Conservation (phyloP, 2,329 filamentous ascomycete genomes). For the Cytospora mali region DNA sequence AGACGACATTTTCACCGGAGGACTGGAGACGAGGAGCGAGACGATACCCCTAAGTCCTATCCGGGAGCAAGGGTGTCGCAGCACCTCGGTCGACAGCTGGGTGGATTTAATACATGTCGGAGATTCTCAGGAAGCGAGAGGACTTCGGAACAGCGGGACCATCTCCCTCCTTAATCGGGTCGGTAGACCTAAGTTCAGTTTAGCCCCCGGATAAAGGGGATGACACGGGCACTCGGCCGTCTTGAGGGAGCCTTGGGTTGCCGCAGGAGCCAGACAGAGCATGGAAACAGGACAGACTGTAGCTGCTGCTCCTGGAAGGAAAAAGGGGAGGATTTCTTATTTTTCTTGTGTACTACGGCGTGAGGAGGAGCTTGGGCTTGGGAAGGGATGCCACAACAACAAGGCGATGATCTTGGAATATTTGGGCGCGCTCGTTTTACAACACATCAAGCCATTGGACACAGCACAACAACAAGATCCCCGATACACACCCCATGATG, state of each 20-base stretch:
- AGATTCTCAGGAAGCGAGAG: neutral
- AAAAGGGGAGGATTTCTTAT: slow-evolving; percentile 10
- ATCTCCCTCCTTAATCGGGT: slow-evolving; percentile 5
- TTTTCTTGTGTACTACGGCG: slow-evolving; percentile 27
- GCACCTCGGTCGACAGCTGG: neutral
- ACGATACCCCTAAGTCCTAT: neutral
- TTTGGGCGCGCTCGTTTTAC: slow-evolving; percentile 22
- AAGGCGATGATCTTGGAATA: slow-evolving; percentile 21
- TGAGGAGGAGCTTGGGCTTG: slow-evolving; percentile 17
- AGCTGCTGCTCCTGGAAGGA: slow-evolving; percentile 18
- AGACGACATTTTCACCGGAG: neutral
- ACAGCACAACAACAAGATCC: slow-evolving; percentile 12
- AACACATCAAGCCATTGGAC: slow-evolving; percentile 6
- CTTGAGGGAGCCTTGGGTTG: neutral
- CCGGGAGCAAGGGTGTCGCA: neutral
- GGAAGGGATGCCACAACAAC: slow-evolving; percentile 4
- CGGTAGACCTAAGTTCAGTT: slow-evolving; percentile 10
- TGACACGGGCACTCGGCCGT: slow-evolving; percentile 8
- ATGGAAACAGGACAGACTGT: slow-evolving; percentile 20
- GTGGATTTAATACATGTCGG: slow-evolving; percentile 18
- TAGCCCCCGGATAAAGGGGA: slow-evolving; percentile 5
- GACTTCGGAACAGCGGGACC: slow-evolving; percentile 16
- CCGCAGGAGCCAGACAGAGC: slow-evolving; percentile 6
- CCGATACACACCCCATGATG: slow-evolving; percentile 6
- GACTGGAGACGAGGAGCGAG: neutral